phyloP scores from a whole-genome alignment of 2,329 filamentous ascomycete genomes.

The Monilinia fructicola region DNA sequence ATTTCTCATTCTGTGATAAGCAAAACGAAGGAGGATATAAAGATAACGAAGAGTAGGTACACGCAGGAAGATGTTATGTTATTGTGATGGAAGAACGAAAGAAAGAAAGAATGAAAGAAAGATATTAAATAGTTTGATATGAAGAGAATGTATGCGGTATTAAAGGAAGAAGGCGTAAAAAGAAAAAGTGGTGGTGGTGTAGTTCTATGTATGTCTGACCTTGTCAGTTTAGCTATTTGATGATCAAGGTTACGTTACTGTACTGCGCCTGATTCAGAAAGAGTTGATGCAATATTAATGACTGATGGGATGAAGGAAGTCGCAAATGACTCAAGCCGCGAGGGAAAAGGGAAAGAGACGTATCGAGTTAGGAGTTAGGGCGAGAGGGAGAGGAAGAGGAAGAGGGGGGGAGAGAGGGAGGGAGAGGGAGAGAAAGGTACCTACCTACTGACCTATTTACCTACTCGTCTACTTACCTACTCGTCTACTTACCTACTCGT shows the following conservation, averaged over 20 bases:
- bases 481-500: no score
- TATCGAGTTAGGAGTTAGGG: neutral
- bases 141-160: neutral
- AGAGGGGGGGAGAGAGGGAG: no score
- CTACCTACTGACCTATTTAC: no score
- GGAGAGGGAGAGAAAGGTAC: no score
- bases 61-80: neutral
- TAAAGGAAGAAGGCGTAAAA: neutral
- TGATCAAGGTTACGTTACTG: constrained; percentile 7
- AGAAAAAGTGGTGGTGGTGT: neutral
- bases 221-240: constrained; percentile 22
- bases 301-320: neutral
- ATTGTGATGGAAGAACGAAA: no score
- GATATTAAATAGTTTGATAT: neutral
- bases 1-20: constrained; percentile 13
- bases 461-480: no score
- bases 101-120: no score
- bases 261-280: neutral
- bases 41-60: no score
- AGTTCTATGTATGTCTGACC: constrained; percentile 20
- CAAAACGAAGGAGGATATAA: neutral
- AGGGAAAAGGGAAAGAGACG: neutral
- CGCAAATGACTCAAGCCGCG: neutral
- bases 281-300: neutral
- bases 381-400: neutral